Evolutionary conservation across 441 rosid species (phyloP), one percentile per base, ranked within the genome.

Genomic region (Corymbia citriodora): DNA sequence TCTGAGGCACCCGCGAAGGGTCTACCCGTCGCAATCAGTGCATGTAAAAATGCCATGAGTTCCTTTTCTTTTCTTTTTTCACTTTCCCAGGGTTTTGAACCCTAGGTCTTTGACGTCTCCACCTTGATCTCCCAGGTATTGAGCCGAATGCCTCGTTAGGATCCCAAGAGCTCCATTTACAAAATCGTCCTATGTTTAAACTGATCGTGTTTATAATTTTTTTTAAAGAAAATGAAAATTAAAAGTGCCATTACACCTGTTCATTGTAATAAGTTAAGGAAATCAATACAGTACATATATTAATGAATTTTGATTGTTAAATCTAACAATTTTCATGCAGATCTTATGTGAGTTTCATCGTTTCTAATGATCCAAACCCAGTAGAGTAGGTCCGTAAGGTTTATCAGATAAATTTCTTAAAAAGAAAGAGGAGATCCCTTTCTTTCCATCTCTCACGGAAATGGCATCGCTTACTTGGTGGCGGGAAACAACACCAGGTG

Each of bases 191-290:
- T 1, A 40, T 40, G 5, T 40, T 40, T 40, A 40, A 40, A 40
- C 40, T 9, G 33, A 33, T 33, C 4, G 8, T 18, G 4, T 33
- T 65, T 17, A 70, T 1, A 2, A 33, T 1, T 68, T 68, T 31
- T 33, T 70, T 70, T 4, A 9, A 18, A 70, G 5, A 18, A 2
- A 70, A 70, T 33, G 13, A 3, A 17, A 70, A 36, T 9, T 3
- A 2, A 23, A 57, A 0, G 25, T 33, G 0, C 11, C 21, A 11
- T 70, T 33, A 9, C 19, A 70, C 14, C 9, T 13, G 1, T 25
- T 2, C 23, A 0, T 9, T 19, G 25, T 0, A 18, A 70, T 65
- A 65, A 65, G 2, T n/a, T 0, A 0, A 65, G 10, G 15, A 65
- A n/a, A 65, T 5, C 3, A 1, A 70, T 74, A 23, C 1, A 6